Evolutionary conservation across 345 rosid species (phyloP).

Genomic region (Eucalyptus marginata): DNA sequence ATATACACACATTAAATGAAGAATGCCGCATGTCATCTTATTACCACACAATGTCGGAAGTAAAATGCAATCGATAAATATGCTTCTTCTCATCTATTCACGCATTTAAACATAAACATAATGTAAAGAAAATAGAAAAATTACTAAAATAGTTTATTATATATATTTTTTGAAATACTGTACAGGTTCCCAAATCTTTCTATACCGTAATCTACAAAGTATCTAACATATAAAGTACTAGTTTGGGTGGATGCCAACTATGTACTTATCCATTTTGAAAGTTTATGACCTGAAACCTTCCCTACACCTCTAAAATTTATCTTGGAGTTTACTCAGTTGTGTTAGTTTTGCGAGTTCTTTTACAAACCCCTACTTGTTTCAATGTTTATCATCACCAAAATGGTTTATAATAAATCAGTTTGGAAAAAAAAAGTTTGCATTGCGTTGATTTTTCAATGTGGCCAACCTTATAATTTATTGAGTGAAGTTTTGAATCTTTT

Average conservation of each 20-base stretch:
- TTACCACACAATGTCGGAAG: neutral
- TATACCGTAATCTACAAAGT: neutral
- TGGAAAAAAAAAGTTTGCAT: neutral
- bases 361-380: neutral
- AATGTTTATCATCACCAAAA: neutral
- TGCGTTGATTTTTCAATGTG: neutral
- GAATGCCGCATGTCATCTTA: neutral
- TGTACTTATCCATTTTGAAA: neutral
- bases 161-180: neutral
- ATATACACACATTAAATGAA: neutral
- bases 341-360: neutral
- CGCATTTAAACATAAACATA: neutral
- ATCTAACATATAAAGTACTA: neutral
- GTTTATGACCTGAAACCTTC: neutral
- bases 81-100: neutral
- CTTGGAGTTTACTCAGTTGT: neutral
- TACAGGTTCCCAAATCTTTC: neutral
- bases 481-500: neutral
- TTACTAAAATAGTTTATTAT: neutral
- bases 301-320: neutral
- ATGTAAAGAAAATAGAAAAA: neutral
- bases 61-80: neutral
- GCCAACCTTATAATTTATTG: neutral
- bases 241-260: neutral
- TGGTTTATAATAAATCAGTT: neutral